Percentiles rank a stretch among this genome's conserved stretches.
phyloP scores from a whole-genome alignment of 2,329 filamentous ascomycete genomes.

The Aspergillus aculeatus region DNA sequence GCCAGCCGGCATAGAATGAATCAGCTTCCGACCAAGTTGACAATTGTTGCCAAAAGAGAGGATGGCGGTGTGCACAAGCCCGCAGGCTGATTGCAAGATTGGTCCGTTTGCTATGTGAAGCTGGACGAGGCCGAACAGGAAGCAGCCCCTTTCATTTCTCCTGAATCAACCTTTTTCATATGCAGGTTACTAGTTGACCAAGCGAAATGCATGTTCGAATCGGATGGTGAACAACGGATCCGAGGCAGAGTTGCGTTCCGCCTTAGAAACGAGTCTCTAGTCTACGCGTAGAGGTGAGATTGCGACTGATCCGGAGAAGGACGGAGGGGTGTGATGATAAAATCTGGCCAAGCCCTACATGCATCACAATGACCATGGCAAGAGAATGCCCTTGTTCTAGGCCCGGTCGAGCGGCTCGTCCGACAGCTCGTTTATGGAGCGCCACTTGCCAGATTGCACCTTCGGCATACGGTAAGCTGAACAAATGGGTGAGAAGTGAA shows the following conservation, averaged over 20 bases:
- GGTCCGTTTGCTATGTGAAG: conserved; percentile 1
- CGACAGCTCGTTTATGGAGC: conserved; percentile 7
- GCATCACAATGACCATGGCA: conserved; percentile 6
- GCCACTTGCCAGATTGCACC: conserved; percentile 3
- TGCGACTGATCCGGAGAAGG: neutral
- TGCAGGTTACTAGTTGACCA: neutral
- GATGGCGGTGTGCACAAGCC: conserved; percentile 16
- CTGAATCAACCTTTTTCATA: neutral
- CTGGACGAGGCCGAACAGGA: neutral
- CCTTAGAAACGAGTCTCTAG: neutral
- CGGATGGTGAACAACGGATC: neutral
- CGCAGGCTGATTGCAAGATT: conserved; percentile 9
- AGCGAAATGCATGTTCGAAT: neutral
- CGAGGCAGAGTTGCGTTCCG: neutral
- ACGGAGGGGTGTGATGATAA: neutral
- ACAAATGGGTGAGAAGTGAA: neutral
- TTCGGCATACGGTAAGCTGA: conserved; percentile 1
- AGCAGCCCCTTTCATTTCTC: neutral
- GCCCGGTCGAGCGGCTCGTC: conserved; percentile 1
- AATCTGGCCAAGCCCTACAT: neutral
- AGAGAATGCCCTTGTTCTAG: conserved; percentile 13
- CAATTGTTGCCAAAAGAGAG: neutral
- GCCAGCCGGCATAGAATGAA: neutral
- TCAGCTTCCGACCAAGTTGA: neutral
- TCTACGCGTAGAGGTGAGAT: neutral